phyloP scores from a whole-genome alignment of 352 stramenopile genomes.

The Phytophthora pini region DNA sequence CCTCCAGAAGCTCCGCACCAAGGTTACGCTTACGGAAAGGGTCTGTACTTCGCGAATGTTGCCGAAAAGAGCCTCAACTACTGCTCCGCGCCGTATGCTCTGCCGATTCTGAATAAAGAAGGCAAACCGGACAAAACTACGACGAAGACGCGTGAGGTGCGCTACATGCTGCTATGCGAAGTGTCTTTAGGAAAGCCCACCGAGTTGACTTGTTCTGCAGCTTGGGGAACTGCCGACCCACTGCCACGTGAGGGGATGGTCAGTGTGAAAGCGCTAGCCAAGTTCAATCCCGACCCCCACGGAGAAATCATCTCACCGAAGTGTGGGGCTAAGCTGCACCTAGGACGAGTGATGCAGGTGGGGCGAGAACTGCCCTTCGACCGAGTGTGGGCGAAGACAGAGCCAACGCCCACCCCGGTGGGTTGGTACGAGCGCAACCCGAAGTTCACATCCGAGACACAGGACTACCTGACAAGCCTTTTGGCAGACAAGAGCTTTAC shows the following conservation, averaged over 20 bases:
- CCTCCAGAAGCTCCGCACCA: constrained; percentile 84
- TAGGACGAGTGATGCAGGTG: constrained; percentile 58
- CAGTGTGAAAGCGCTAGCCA: constrained; percentile 64
- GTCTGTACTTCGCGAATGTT: constrained; percentile 88
- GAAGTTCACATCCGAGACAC: constrained; percentile 40
- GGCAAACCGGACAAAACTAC: constrained; percentile 41
- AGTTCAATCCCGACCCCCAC: constrained; percentile 58
- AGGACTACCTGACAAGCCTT: constrained; percentile 48
- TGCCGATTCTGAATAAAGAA: constrained; percentile 41
- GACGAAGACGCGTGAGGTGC: constrained; percentile 53
- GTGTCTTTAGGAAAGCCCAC: constrained; percentile 61
- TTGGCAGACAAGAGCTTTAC: constrained; percentile 43
- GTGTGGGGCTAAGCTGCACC: constrained; percentile 52
- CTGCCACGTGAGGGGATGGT: constrained; percentile 52
- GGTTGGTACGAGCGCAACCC: constrained; percentile 49
- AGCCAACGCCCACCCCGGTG: constrained; percentile 28
- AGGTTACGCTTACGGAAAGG: constrained; percentile 87
- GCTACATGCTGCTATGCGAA: constrained; percentile 82
- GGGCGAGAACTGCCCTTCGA: constrained; percentile 50
- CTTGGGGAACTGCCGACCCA: constrained; percentile 37
- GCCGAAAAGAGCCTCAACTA: constrained; percentile 82
- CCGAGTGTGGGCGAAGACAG: constrained; percentile 64
- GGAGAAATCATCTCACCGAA: constrained; percentile 60
- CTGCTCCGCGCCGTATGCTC: constrained; percentile 61
- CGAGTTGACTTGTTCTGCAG: constrained; percentile 37